phyloP scores from a whole-genome alignment of 192 early-diverging fungal species.

The Linnemannia elongata region DNA sequence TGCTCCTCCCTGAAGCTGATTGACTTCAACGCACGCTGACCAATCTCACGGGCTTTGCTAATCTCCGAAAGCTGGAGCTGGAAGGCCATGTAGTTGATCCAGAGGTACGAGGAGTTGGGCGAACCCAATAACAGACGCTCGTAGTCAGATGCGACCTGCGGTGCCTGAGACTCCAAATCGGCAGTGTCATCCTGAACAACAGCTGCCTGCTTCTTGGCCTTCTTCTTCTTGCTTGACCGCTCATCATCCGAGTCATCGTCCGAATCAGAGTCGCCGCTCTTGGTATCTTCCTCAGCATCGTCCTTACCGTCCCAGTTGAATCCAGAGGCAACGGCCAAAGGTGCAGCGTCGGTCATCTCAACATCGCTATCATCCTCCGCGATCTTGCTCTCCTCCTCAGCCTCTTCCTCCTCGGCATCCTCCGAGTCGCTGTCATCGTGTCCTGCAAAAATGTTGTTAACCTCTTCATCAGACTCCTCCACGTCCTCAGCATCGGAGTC shows the following conservation, averaged over 20 bases:
- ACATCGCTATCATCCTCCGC: conserved; percentile 45
- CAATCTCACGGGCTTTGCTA: conserved; percentile 91
- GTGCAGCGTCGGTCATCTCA: conserved; percentile 48
- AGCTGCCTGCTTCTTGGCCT: conserved; percentile 60
- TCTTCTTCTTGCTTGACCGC: conserved; percentile 61
- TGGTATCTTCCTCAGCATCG: conserved; percentile 55
- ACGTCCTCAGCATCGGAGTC: conserved; percentile 56
- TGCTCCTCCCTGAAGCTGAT: conserved; percentile 94
- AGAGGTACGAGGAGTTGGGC: conserved; percentile 96
- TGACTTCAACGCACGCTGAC: conserved; percentile 93
- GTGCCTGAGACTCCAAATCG: conserved; percentile 75
- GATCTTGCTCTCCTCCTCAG: conserved; percentile 1
- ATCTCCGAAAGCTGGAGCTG: conserved; percentile 95
- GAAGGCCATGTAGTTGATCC: conserved; percentile 99
- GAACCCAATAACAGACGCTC: conserved; percentile 94
- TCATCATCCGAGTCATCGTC: conserved; percentile 58
- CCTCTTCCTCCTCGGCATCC: conserved; percentile 50
- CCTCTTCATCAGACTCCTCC: conserved; percentile 37
- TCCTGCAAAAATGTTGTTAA: conserved; percentile 38
- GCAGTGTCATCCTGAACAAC: conserved; percentile 78
- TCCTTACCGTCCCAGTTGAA: conserved; percentile 58
- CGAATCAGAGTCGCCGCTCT: conserved; percentile 48
- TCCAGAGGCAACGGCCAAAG: conserved; percentile 28
- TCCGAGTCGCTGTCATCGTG: conserved; percentile 49
- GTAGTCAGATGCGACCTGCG: conserved; percentile 86